Evolutionary conservation across 2,329 filamentous ascomycete genomes (phyloP), one percentile per base, ranked within the genome.

Genomic region (Diaporthe vaccinii): DNA sequence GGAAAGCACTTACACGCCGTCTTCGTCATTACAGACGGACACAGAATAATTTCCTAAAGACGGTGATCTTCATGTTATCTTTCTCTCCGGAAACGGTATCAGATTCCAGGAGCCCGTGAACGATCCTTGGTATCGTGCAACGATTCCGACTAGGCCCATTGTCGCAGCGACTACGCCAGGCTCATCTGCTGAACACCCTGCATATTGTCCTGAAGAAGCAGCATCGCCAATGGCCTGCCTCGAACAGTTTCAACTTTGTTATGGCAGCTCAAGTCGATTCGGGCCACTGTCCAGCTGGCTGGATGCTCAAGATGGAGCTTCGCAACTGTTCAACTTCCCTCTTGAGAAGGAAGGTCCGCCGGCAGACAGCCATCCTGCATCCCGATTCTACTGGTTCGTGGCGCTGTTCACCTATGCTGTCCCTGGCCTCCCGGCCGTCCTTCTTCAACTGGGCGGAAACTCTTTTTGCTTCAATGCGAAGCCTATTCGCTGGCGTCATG

Each of bases 201-300:
- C 58, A 14, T 76, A 70, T 39, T 8, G 22, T n/a, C 31, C 53
- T 15, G 67, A 75, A 7, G 62, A 77, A 44, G 53, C 76, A 12
- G 76, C 62, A 3, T 77, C 76, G 5, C 71, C 76, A 12, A 44
- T 77, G 10, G 76, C 49, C 28, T 77, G 74, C 65, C 25, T 39
- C 5, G 14, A 34, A 6, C 74, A 68, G 28, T 53, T n/a, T 22
- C 74, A 77, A n/a, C 68, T 72, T 41, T 77, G 76, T 53, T 71
- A 76, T 62, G n/a, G 59, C 3, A 34, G 44, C 4, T 17, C 22
- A 6, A 34, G 6, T n/a, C 57, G n/a, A 5, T 76, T 59, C 49
- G 68, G 53, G 7, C 58, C 67, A 0, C 58, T 74, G 3, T 22
- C 17, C 9, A 39, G 58, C 41, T 34, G 39, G n/a, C n/a, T 36